These are phyloP conservation scores for Irpex rosettiformis DNA, from an alignment of 1,284 basidiomycete genomes.

Conservation along the genomic window DNA sequence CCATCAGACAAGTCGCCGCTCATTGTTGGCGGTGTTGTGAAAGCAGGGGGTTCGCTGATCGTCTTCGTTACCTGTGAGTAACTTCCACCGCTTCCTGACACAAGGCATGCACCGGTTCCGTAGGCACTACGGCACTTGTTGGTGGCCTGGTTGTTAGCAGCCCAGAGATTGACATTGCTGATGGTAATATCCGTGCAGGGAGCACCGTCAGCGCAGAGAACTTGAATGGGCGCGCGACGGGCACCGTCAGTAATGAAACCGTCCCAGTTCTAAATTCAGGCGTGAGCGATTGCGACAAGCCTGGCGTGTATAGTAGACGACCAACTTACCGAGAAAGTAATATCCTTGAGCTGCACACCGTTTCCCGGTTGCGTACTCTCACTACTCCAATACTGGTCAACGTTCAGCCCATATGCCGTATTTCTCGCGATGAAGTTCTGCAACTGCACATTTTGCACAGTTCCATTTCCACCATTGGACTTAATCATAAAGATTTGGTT, in stretches of 20 bases:
- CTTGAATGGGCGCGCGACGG: constrained; percentile 27
- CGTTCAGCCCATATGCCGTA: constrained; percentile 31
- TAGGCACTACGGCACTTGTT: constrained; percentile 32
- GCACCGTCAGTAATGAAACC: constrained; percentile 29
- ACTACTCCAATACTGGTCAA: constrained; percentile 32
- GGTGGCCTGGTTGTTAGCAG: constrained; percentile 24
- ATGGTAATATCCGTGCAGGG: constrained; percentile 31
- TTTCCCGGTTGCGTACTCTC: constrained; percentile 21
- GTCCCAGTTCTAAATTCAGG: constrained; percentile 29
- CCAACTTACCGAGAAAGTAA: constrained; percentile 26
- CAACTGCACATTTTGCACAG: constrained; percentile 31
- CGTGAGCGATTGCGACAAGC: neutral
- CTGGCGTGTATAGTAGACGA: neutral
- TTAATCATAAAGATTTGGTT: constrained; percentile 38
- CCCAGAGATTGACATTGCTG: constrained; percentile 32
- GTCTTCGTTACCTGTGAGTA: constrained; percentile 16
- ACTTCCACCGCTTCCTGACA: constrained; percentile 16
- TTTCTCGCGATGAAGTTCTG: constrained; percentile 31
- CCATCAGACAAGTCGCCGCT: constrained; percentile 27
- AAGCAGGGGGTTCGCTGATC: constrained; percentile 27
- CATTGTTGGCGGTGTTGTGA: constrained; percentile 28
- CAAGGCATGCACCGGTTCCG: constrained; percentile 29
- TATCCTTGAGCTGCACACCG: constrained; percentile 29
- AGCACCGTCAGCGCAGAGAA: constrained; percentile 32
- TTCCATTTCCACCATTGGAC: constrained; percentile 31